Percentiles rank a stretch among this genome's conserved stretches.
phyloP scores from a whole-genome alignment of 345 rosid genomes.

The Brassica nigra region DNA sequence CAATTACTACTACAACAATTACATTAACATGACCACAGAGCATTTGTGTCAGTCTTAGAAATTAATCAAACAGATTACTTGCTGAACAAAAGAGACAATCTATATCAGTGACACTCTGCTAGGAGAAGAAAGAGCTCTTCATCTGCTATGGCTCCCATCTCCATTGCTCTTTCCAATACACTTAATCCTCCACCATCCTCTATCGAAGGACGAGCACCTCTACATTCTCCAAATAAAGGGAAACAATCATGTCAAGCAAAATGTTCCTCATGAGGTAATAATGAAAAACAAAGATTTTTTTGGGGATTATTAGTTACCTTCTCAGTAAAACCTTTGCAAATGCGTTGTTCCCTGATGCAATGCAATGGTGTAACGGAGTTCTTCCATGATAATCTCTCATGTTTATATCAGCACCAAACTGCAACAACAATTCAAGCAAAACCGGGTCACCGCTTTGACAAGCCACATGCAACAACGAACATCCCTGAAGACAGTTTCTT shows the following conservation, averaged over 20 bases:
- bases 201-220: slow-evolving; percentile 68
- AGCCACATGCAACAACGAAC: slow-evolving; percentile 80
- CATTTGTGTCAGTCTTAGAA: slow-evolving; percentile 6
- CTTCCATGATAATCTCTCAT: slow-evolving; percentile 71
- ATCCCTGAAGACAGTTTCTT: slow-evolving; percentile 73
- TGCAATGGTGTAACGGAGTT: slow-evolving; percentile 83
- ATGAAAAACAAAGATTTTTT: background rate
- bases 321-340: slow-evolving; percentile 75
- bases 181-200: slow-evolving; percentile 72
- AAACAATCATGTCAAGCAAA: background rate
- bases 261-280: background rate
- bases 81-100: slow-evolving; percentile 1
- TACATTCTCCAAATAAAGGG: slow-evolving; percentile 32
- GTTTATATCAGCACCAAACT: slow-evolving; percentile 75
- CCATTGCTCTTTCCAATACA: slow-evolving; percentile 87
- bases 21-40: slow-evolving; percentile 11
- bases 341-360: slow-evolving; percentile 55
- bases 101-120: slow-evolving; percentile 48
- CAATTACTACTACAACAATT: slow-evolving; percentile 12
- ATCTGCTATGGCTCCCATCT: slow-evolving; percentile 83
- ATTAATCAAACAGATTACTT: slow-evolving; percentile 17
- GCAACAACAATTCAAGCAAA: slow-evolving; percentile 78
- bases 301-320: slow-evolving; percentile 48
- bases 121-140: slow-evolving; percentile 76
- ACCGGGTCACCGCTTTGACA: slow-evolving; percentile 59